Evolutionary conservation across 2,329 filamentous ascomycete species (phyloP).

Genomic region (Bipolaris bicolor): DNA sequence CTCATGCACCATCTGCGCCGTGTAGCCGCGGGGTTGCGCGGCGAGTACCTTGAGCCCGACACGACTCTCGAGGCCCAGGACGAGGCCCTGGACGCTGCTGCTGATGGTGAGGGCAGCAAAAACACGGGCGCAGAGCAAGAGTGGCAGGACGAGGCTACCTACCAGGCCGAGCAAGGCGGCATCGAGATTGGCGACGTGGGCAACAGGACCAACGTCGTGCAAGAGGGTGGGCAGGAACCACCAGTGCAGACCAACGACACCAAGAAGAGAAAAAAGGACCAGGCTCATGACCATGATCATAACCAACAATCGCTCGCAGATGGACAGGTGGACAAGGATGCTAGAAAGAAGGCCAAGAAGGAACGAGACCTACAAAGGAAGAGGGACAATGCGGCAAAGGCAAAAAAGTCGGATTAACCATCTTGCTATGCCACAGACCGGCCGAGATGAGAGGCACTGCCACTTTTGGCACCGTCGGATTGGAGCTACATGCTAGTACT

Average conservation of each 20-base stretch:
- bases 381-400: conserved; percentile 43
- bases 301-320: conserved; percentile 5
- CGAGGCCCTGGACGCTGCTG: not conserved
- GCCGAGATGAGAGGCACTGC: not conserved
- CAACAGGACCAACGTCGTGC: conserved; percentile 41
- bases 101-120: conserved; percentile 18
- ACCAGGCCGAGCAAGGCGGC: conserved; percentile 49
- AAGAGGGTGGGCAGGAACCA: conserved; percentile 38
- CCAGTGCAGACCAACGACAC: conserved; percentile 35
- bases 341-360: conserved; percentile 63
- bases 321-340: conserved; percentile 56
- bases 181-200: conserved; percentile 52
- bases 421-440: not conserved
- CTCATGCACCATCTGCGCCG: conserved; percentile 60
- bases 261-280: conserved; percentile 42
- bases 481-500: conserved; percentile 11
- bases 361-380: conserved; percentile 56
- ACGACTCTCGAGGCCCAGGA: conserved; percentile 49
- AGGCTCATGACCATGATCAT: conserved; percentile 21
- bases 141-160: conserved; percentile 54
- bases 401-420: conserved; percentile 25
- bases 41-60: conserved; percentile 57
- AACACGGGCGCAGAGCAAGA: conserved; percentile 24
- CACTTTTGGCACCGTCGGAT: not conserved
- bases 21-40: conserved; percentile 59